Base-by-base conservation (phyloP, 495 filamentous ascomycete genomes). In the Schizothecium vesticola region DNA sequence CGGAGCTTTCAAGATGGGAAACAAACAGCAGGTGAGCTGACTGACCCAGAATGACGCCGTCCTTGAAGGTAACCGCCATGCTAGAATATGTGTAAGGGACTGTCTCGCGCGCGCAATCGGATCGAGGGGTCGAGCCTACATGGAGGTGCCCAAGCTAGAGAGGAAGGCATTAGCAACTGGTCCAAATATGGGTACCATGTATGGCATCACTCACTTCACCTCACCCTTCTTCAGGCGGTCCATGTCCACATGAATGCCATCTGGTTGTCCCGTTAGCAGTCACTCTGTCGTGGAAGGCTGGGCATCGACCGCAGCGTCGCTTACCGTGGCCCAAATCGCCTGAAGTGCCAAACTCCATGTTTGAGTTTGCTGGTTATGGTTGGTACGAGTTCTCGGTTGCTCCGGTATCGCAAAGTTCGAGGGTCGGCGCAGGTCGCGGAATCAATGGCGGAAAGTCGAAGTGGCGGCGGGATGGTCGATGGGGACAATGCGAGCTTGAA, bases 171-270 rank as follows among this genome's bases (percentile, higher is more conserved):
- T 63, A 79, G 72, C 64, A 59, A 57, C 19, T 36, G 25, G 10
- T 64, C 59, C 36, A 2, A 12, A 9, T 10, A 23, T 19, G 29
- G 19, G 3, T 28, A 36, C 23, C 19, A 24, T n/a, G 9, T 7
- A 0, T n/a, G 22, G 55, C 6, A 31, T 7, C 2, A 33, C 90
- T 81, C 85, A 97, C 93, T 98, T 97, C 77, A 80, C 77, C 71
- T 81, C 78, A 43, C 79, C 80, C 73, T 81, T 80, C 76, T 81
- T 81, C 73, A 80, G 70, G 73, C 94, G 91, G 71, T 97, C 91
- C 95, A 99, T 98, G 76, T 99, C 95, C 64, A 99, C 82, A 80
- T 99, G 95, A 76, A 99, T 97, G 76, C 95, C 95, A 94, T 99
- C 95, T 99, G 74, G 26, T 2, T 56, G 64, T 31, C 29, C 25